Conservation (phyloP, 306 rosid genomes). For the Dalbergia cochinchinensis region DNA sequence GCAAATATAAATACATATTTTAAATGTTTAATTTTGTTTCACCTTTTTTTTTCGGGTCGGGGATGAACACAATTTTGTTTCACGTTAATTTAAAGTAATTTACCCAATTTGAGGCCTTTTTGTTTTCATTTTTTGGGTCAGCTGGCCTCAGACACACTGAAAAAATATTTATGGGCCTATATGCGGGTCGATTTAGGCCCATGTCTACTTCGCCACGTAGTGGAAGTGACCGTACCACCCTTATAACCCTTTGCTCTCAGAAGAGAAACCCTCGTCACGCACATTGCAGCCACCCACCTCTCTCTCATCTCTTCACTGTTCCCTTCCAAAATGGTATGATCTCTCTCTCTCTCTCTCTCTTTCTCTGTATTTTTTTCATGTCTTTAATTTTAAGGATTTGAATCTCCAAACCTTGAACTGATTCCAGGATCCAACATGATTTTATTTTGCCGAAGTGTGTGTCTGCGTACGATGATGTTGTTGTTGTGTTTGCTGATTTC, state of each 20-base stretch:
- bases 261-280: slow-evolving; percentile 22
- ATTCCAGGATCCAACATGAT: not conserved
- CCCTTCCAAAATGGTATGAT: slow-evolving; percentile 26
- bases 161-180: not conserved
- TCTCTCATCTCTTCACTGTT: not conserved
- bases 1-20: no score
- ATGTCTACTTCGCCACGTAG: not conserved
- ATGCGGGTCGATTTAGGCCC: not conserved
- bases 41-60: no score
- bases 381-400: not conserved
- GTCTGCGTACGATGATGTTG: not conserved
- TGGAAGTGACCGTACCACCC: not conserved
- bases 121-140: no score
- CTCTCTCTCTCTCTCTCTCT: not conserved
- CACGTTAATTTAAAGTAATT: no score
- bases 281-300: not conserved
- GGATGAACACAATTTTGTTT: no score
- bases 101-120: no score
- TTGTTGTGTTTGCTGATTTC: not conserved
- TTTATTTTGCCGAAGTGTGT: not conserved
- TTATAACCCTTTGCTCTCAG: not conserved
- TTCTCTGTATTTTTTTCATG: not conserved
- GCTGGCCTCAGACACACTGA: no score
- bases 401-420: not conserved
- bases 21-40: no score